Conservation (phyloP, 164 flowering plant species). For the Dillenia suffruticosa region DNA sequence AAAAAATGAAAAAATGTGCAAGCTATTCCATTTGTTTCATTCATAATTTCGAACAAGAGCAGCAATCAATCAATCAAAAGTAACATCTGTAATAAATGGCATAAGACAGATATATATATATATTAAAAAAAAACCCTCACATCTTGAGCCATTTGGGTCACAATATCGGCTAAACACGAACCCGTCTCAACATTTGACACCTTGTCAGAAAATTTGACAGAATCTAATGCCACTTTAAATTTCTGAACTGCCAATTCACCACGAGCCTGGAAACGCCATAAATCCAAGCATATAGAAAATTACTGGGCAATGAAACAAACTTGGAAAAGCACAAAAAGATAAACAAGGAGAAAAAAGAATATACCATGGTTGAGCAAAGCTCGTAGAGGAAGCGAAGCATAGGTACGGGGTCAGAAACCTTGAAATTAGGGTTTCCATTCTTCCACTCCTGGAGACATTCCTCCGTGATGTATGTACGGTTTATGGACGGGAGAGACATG, state of each 20-base stretch:
- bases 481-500: conserved; percentile 65
- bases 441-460: conserved; percentile 70
- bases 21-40: no score
- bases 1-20: no score
- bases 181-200: conserved; percentile 45
- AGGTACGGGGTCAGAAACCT: conserved; percentile 49
- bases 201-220: conserved; percentile 59
- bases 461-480: conserved; percentile 62
- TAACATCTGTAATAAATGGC: no score
- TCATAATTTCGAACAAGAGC: no score
- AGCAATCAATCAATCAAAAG: no score
- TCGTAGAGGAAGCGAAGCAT: conserved; percentile 80
- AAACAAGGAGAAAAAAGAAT: background rate
- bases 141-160: conserved; percentile 90
- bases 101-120: background rate
- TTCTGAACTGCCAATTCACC: conserved; percentile 80
- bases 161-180: conserved; percentile 76
- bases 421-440: conserved; percentile 44
- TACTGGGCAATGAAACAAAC: background rate
- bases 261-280: conserved; percentile 43
- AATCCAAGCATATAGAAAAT: background rate
- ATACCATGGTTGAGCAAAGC: conserved; percentile 74
- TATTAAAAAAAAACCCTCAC: conserved; percentile 35
- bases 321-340: background rate
- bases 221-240: conserved; percentile 69